Base-by-base conservation (phyloP, 371 early-diverging fungal species). In the Mortierella sp. region DNA sequence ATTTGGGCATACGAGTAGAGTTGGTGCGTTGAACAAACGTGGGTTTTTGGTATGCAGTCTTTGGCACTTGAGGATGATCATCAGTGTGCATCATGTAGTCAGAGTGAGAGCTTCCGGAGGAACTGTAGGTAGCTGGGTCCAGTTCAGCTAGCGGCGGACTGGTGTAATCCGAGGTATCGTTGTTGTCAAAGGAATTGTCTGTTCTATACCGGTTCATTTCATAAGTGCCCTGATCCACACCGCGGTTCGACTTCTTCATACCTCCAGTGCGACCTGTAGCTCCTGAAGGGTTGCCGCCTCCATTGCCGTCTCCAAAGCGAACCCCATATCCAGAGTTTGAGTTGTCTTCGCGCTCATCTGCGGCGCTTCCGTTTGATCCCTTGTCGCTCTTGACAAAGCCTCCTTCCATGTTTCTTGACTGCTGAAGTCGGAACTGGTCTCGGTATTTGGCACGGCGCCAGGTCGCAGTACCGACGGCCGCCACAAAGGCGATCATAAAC, bases 171-270 rank as follows among this genome's bases (percentile, higher is more conserved):
- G 55, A 64, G 21, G 51, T 68, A 41, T 73, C 74, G 0, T 68
- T 56, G 50, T 66, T 67, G 34, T 34, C 34, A 7, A 4, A 13
- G 21, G 54, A 4, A 27, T 58, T 46, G 2, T 64, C 45, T 41
- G 56, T 61, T 50, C 64, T 58, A 45, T 72, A 72, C 14, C 64
- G 24, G 53, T 73, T 63, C 68, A 73, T 67, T 45, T 73, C 74
- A 45, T 60, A 67, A 0, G 50, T 50, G 0, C 45, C 58, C 10
- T 67, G 60, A 21, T 53, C 19, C 6, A 19, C 23, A 42, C 41
- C 26, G 31, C 49, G 50, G 28, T 21, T 28, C 23, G 62, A 46
- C 50, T 64, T 64, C 43, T 73, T 68, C 74, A 73, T 64, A n/a
- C 74, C 74, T 55, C 68, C 74, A 24, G 74, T 58, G 23, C 73